phyloP scores from a whole-genome alignment of 331 rosid species.

The Telfairia occidentalis region DNA sequence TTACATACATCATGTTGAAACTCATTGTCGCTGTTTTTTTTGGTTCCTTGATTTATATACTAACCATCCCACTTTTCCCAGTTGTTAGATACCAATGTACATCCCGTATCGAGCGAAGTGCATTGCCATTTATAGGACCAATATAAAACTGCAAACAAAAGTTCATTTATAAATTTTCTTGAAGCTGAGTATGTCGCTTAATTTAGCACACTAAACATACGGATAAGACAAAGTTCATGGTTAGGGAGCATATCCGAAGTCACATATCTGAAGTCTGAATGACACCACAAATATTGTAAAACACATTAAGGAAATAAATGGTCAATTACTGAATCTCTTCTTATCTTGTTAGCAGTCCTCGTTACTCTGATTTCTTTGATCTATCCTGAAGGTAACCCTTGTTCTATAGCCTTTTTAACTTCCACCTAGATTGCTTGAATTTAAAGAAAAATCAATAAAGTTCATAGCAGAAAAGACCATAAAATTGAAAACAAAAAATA shows the following conservation, averaged over 20 bases:
- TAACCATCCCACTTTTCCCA: constrained; percentile 36
- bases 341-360: constrained; percentile 22
- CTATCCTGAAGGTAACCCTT: constrained; percentile 58
- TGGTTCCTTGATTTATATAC: constrained; percentile 21
- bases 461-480: not conserved
- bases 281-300: constrained; percentile 1
- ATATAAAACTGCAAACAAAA: constrained; percentile 41
- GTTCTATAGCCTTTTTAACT: constrained; percentile 38
- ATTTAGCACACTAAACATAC: not conserved
- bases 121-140: constrained; percentile 48
- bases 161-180: constrained; percentile 1
- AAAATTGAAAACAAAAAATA: not conserved
- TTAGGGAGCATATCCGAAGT: not conserved
- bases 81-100: constrained; percentile 37
- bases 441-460: constrained; percentile 26
- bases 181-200: not conserved
- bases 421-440: constrained; percentile 57
- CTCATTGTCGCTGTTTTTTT: constrained; percentile 1
- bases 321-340: constrained; percentile 49
- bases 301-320: constrained; percentile 9
- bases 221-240: not conserved
- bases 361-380: constrained; percentile 39
- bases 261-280: not conserved
- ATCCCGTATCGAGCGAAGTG: constrained; percentile 44
- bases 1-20: constrained; percentile 29